Percentiles rank a stretch among this genome's conserved stretches.
These are phyloP conservation scores for Hypoxylon sp. DNA, from an alignment of 2,329 filamentous ascomycete genomes.

Conservation along the genomic window DNA sequence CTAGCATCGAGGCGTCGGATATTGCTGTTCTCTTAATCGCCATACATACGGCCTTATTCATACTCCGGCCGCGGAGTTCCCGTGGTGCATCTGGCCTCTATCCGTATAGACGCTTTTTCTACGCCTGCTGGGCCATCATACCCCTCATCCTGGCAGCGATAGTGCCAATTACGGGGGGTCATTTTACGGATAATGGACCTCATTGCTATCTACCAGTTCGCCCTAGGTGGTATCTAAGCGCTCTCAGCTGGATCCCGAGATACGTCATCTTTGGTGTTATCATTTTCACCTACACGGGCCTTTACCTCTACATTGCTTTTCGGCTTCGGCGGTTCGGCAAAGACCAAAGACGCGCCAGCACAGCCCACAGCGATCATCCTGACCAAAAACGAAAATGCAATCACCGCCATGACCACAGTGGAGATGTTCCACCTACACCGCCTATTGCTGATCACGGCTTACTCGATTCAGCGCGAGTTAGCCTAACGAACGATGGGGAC, in stretches of 20 bases:
- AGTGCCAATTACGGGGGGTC: slow-evolving; percentile 52
- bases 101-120: slow-evolving; percentile 74
- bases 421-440: slow-evolving; percentile 47
- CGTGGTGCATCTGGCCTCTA: slow-evolving; percentile 76
- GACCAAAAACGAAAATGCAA: slow-evolving; percentile 27
- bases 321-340: slow-evolving; percentile 60
- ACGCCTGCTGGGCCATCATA: slow-evolving; percentile 68
- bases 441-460: slow-evolving; percentile 48
- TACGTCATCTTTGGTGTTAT: slow-evolving; percentile 78
- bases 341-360: slow-evolving; percentile 51
- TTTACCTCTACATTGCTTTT: slow-evolving; percentile 77
- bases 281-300: slow-evolving; percentile 74
- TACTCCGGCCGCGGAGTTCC: slow-evolving; percentile 70
- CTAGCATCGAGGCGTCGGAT: slow-evolving; percentile 80
- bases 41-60: slow-evolving; percentile 79
- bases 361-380: slow-evolving; percentile 34
- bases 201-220: slow-evolving; percentile 77
- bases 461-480: slow-evolving; percentile 39
- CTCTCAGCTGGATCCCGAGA: slow-evolving; percentile 80
- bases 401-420: slow-evolving; percentile 25
- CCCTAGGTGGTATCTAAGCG: slow-evolving; percentile 78
- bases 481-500: slow-evolving; percentile 28
- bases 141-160: slow-evolving; percentile 70
- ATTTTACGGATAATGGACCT: slow-evolving; percentile 51
- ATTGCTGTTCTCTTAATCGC: slow-evolving; percentile 80